Base-by-base conservation (phyloP, 106 monocot genomes). In the Acanthochlamys bracteata region DNA sequence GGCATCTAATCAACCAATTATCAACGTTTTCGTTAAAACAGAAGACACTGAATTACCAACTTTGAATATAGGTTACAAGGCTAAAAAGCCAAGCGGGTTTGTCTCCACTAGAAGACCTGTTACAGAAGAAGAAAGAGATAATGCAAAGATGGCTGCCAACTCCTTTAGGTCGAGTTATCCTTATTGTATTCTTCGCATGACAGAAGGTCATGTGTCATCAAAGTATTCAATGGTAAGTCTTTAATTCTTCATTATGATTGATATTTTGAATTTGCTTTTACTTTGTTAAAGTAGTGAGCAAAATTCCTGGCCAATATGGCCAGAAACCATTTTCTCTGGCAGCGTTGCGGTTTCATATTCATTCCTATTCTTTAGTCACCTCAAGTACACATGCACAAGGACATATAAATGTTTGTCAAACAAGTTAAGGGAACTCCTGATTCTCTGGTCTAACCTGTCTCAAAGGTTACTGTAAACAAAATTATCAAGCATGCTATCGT, bases 111-210 rank as follows among this genome's bases (percentile, higher is more conserved):
- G 76, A 26, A 41, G 76, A 15, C 17, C 66, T 47, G 66, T 71
- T 58, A 60, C 71, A 0, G 41, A 25, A 17, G 59, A 60, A 46
- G 65, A 71, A 49, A 71, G 55, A 42, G 24, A 27, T 27, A 58
- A 53, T 41, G 71, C 71, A 15, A 20, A 16, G 21, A 60, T 59
- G 40, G 60, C 66, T 25, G 76, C 76, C 41, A 11, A 47, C 53
- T 49, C 58, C 19, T 78, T 78, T 39, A 45, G 16, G 10, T 78
- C 78, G 11, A 57, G 56, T 20, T 68, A 67, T 25, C 78, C 73
- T 19, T 69, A 47, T 60, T 41, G 16, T 13, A 27, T 73, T 25
- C 42, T 78, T 2, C 20, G 56, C 17, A 72, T 78, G 61, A 41
- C 25, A 49, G 43, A 65, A 0, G 67, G 41, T 24, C 26, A 62